Percentiles rank a stretch among this genome's conserved stretches.
Conservation (phyloP, 768 basidiomycete species). For the Chiua virens region DNA sequence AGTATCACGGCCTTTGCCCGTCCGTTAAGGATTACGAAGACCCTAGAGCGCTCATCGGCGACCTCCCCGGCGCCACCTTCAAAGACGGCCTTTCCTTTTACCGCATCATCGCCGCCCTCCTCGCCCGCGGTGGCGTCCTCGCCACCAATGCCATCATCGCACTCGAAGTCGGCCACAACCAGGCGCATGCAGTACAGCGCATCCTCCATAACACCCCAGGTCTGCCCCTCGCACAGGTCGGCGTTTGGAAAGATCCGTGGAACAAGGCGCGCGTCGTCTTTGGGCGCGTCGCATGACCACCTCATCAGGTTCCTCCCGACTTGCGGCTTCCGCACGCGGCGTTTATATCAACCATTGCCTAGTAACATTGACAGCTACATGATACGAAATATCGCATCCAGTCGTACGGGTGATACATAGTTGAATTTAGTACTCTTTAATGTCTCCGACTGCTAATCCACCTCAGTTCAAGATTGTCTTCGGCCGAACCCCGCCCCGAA, state of each 20-base stretch:
- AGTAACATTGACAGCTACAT: slow-evolving; percentile 11
- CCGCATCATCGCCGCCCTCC: slow-evolving; percentile 62
- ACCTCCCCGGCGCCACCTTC: slow-evolving; percentile 41
- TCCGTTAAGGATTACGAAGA: slow-evolving; percentile 83
- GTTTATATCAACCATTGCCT: slow-evolving; percentile 9
- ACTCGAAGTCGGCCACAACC: slow-evolving; percentile 77
- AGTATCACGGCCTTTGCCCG: slow-evolving; percentile 61
- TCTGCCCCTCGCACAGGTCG: slow-evolving; percentile 40
- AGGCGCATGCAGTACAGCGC: slow-evolving; percentile 59
- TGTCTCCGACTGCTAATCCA: slow-evolving; percentile 13
- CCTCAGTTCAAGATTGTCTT: slow-evolving; percentile 1
- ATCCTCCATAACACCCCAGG: slow-evolving; percentile 54
- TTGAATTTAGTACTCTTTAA: slow-evolving; percentile 1
- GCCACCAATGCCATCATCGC: slow-evolving; percentile 56
- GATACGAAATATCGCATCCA: not conserved
- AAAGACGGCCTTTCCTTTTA: slow-evolving; percentile 67
- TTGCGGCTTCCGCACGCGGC: not conserved
- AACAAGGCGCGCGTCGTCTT: slow-evolving; percentile 71
- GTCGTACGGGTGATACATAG: not conserved
- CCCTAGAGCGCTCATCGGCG: slow-evolving; percentile 77
- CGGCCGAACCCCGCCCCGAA: too few species aligned
- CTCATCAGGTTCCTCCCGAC: too few species aligned
- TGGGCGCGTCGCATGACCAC: slow-evolving; percentile 41
- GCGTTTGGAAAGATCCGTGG: slow-evolving; percentile 84
- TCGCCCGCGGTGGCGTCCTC: slow-evolving; percentile 53